Evolutionary conservation across 129 eudicot species (phyloP).

Genomic region (Sambucus nigra): DNA sequence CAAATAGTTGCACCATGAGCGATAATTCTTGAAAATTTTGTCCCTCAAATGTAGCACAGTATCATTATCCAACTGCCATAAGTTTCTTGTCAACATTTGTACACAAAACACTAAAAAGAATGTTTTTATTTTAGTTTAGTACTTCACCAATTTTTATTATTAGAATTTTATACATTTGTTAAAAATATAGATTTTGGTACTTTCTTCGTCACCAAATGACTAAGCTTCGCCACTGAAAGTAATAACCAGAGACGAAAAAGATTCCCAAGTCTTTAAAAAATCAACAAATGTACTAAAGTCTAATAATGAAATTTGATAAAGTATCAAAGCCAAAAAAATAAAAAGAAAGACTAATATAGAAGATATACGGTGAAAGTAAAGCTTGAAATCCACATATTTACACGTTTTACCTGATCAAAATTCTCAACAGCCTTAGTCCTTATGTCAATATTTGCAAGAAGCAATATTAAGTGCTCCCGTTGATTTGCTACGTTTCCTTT

Average conservation of each 20-base stretch:
- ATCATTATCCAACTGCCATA: slow-evolving; percentile 52
- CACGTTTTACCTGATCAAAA: slow-evolving; percentile 39
- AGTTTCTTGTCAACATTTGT: slow-evolving; percentile 5
- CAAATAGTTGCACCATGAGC: slow-evolving; percentile 81
- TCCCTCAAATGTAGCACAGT: slow-evolving; percentile 59
- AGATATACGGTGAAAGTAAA: background rate
- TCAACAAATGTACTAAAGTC: too few relatives aligned
- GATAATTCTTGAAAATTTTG: slow-evolving; percentile 76
- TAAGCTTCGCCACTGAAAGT: too few relatives aligned
- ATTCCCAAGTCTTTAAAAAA: too few relatives aligned
- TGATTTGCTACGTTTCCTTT: slow-evolving; percentile 99
- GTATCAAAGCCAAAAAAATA: background rate
- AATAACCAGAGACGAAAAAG: too few relatives aligned
- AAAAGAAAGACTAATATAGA: background rate
- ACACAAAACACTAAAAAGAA: background rate
- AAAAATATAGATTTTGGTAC: too few relatives aligned
- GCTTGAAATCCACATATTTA: background rate
- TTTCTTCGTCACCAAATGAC: too few relatives aligned
- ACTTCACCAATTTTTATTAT: too few relatives aligned
- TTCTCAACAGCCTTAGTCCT: slow-evolving; percentile 39
- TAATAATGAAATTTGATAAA: too few relatives aligned
- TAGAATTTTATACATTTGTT: too few relatives aligned
- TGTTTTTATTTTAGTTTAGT: too few relatives aligned
- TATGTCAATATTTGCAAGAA: slow-evolving; percentile 84
- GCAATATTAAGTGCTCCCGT: slow-evolving; percentile 86